Evolutionary conservation across 352 stramenopile genomes (phyloP).

Genomic region (Globisporangium parvum): DNA sequence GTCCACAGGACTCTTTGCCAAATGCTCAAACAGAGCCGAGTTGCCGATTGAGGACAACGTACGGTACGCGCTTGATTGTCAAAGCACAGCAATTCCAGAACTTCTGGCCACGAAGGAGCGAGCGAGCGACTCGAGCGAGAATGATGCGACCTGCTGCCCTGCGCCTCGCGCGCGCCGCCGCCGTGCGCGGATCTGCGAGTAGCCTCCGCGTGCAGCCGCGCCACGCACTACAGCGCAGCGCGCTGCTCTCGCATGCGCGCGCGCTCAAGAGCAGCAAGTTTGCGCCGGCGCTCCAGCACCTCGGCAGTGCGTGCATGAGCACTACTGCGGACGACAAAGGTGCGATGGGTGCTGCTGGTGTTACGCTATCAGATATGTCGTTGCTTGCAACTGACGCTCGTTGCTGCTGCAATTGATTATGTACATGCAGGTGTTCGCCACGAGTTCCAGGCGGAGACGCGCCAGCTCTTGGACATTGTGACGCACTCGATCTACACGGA

Average conservation of each 20-base stretch:
- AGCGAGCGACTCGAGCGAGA: slow-evolving; percentile 4
- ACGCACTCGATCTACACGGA: slow-evolving; percentile 99
- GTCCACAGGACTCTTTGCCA: too few species aligned
- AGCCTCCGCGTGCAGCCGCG: slow-evolving; percentile 13
- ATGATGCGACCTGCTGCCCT: slow-evolving; percentile 53
- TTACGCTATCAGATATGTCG: neutral
- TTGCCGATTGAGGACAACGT: too few species aligned
- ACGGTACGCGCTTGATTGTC: too few species aligned
- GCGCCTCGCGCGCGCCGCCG: slow-evolving; percentile 30
- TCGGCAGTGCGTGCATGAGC: slow-evolving; percentile 29
- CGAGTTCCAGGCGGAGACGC: slow-evolving; percentile 95
- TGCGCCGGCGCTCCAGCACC: slow-evolving; percentile 25
- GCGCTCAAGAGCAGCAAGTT: slow-evolving; percentile 23
- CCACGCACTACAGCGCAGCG: slow-evolving; percentile 6
- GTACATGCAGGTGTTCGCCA: slow-evolving; percentile 46
- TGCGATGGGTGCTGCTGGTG: slow-evolving; percentile 3
- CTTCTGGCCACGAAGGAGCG: slow-evolving; percentile 7
- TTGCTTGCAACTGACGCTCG: neutral
- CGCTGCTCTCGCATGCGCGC: slow-evolving; percentile 4
- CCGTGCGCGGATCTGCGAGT: neutral
- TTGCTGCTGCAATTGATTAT: neutral
- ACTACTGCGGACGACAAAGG: slow-evolving; percentile 39
- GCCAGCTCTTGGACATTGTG: slow-evolving; percentile 96
- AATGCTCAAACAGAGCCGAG: too few species aligned
- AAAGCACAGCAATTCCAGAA: slow-evolving; percentile 17